phyloP scores from a whole-genome alignment of 345 rosid genomes.

The Boechera retrofracta region DNA sequence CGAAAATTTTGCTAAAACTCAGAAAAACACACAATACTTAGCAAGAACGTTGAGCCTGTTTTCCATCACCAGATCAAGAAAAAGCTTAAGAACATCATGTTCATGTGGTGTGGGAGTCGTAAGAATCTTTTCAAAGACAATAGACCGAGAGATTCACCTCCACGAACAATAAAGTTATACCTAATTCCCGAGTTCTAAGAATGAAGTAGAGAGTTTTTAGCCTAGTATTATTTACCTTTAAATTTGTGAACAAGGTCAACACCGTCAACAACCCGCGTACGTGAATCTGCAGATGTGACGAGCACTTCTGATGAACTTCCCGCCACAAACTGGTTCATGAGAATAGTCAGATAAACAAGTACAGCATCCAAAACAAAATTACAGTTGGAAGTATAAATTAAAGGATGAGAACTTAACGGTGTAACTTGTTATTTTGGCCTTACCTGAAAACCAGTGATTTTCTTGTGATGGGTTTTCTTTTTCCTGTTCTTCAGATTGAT shows the following conservation, averaged over 20 bases:
- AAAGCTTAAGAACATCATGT: neutral
- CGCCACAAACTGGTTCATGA: slow-evolving; percentile 70
- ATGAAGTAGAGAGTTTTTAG: neutral
- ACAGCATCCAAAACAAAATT: neutral
- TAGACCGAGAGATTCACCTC: neutral
- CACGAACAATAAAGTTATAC: neutral
- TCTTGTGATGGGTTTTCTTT: slow-evolving; percentile 90
- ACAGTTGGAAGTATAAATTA: neutral
- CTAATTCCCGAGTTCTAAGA: neutral
- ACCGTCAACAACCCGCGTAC: slow-evolving; percentile 80
- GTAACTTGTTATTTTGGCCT: slow-evolving; percentile 26
- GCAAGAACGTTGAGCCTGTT: neutral
- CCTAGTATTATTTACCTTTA: slow-evolving; percentile 61
- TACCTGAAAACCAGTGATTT: slow-evolving; percentile 99
- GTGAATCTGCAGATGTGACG: slow-evolving; percentile 95
- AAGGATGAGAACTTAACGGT: neutral
- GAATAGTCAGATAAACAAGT: slow-evolving; percentile 40
- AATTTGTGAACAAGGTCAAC: slow-evolving; percentile 88
- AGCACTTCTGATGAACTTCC: slow-evolving; percentile 95
- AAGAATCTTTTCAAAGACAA: neutral
- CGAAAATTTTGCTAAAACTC: neutral
- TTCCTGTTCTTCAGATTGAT: slow-evolving; percentile 88
- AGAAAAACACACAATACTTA: neutral
- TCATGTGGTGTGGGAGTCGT: neutral
- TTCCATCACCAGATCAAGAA: neutral